A percentile compares a stretch with the other conserved stretches of the same genome.
These are phyloP conservation scores for Calonectria hongkongensis DNA, from an alignment of 2,329 filamentous ascomycete species.

Conservation along the genomic window DNA sequence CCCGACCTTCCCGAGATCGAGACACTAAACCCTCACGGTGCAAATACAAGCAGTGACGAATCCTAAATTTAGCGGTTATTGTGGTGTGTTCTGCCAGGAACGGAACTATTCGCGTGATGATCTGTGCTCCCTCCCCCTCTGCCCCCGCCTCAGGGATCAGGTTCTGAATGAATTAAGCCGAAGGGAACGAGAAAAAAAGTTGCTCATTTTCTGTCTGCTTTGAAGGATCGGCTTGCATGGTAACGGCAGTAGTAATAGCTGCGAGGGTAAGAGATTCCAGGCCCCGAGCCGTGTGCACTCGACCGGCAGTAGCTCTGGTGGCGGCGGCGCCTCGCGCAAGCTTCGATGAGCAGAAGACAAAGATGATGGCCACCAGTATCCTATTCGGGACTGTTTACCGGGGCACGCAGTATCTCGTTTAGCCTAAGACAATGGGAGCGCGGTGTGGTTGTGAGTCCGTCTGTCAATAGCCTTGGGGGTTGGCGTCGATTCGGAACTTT, in stretches of 20 bases:
- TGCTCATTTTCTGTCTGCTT: neutral
- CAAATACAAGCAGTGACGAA: neutral
- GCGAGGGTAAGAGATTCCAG: neutral
- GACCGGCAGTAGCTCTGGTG: conserved; percentile 15
- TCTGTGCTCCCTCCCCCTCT: conserved; percentile 8
- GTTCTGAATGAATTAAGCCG: neutral
- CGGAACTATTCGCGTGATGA: conserved; percentile 7
- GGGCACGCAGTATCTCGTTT: neutral
- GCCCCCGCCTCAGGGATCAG: neutral
- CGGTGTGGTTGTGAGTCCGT: conserved; percentile 16
- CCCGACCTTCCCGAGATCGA: neutral
- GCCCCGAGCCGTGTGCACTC: neutral
- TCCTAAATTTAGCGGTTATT: conserved; percentile 12
- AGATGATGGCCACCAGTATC: neutral
- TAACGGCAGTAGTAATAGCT: neutral
- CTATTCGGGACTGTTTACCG: neutral
- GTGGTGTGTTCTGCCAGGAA: conserved; percentile 11
- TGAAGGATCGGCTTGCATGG: neutral
- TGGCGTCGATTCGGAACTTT: conserved; percentile 12
- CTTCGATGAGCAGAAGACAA: conserved; percentile 14
- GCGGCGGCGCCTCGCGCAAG: conserved; percentile 2
- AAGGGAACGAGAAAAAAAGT: neutral
- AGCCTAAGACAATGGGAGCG: neutral
- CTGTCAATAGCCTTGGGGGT: conserved; percentile 16
- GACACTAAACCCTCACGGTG: conserved; percentile 7